phyloP scores from a whole-genome alignment of 2,329 filamentous ascomycete species.

The Camptophora hylomeconis region DNA sequence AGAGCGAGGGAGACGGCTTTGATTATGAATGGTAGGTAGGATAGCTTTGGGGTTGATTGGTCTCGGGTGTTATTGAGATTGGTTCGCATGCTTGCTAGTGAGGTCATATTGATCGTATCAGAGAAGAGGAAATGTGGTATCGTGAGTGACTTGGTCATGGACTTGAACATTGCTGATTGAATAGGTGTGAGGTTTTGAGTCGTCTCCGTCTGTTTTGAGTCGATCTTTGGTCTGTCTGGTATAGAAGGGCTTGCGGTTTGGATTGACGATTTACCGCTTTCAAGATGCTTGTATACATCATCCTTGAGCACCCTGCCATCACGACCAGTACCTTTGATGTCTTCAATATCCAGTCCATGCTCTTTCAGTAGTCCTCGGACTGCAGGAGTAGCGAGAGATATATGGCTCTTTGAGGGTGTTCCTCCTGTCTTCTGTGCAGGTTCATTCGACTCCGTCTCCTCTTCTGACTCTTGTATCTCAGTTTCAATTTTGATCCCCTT shows the following conservation, averaged over 20 bases:
- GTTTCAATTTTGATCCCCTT: conserved; percentile 10
- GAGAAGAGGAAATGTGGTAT: conserved; percentile 96
- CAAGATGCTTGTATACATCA: conserved; percentile 64
- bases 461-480: conserved; percentile 12
- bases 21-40: conserved; percentile 86
- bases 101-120: conserved; percentile 73
- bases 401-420: conserved; percentile 28
- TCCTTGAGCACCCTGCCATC: conserved; percentile 88
- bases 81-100: conserved; percentile 57
- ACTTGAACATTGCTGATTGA: conserved; percentile 91
- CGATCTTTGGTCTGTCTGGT: conserved; percentile 25
- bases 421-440: conserved; percentile 3
- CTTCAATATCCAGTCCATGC: conserved; percentile 60
- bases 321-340: conserved; percentile 73
- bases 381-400: conserved; percentile 75
- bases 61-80: conserved; percentile 56
- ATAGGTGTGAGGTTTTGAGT: conserved; percentile 58
- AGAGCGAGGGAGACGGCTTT: conserved; percentile 86
- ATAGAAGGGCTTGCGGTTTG: conserved; percentile 13
- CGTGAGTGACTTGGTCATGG: conserved; percentile 79
- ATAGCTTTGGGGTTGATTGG: conserved; percentile 51
- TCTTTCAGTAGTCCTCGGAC: conserved; percentile 81
- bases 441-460: conserved; percentile 24
- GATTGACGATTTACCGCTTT: conserved; percentile 32
- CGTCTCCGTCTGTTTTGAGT: conserved; percentile 51